Conservation (phyloP, 2,329 filamentous ascomycete genomes). For the Paraphaeosphaeria sporulosa region DNA sequence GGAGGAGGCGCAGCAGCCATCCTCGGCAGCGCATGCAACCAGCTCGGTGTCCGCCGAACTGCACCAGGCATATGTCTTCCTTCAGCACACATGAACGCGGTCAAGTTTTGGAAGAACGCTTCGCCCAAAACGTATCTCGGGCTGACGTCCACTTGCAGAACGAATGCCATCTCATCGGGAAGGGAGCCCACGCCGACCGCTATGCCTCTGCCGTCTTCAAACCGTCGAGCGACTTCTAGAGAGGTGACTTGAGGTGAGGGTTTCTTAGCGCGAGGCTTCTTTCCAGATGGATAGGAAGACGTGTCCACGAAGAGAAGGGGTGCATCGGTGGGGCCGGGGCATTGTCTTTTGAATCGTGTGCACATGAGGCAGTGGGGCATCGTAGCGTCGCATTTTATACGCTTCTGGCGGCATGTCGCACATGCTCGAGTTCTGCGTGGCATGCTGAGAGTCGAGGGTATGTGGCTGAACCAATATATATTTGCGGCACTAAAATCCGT, state of each 20-base stretch:
- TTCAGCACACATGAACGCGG: slow-evolving; percentile 27
- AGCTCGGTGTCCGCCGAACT: slow-evolving; percentile 19
- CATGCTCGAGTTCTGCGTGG: slow-evolving; percentile 28
- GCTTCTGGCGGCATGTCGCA: slow-evolving; percentile 30
- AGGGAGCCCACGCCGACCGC: neutral
- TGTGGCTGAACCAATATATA: neutral
- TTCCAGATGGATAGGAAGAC: slow-evolving; percentile 15
- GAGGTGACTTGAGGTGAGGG: neutral
- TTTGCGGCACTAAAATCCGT: neutral
- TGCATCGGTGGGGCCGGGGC: slow-evolving; percentile 27
- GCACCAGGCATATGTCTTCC: slow-evolving; percentile 19
- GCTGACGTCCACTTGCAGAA: slow-evolving; percentile 9
- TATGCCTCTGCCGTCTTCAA: slow-evolving; percentile 1
- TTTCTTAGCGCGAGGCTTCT: slow-evolving; percentile 13
- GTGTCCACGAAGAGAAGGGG: slow-evolving; percentile 19
- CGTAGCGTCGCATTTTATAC: slow-evolving; percentile 36
- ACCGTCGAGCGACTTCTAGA: slow-evolving; percentile 6
- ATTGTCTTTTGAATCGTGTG: slow-evolving; percentile 21
- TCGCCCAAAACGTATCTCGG: slow-evolving; percentile 23
- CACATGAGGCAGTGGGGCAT: slow-evolving; percentile 31
- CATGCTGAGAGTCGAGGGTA: slow-evolving; percentile 15
- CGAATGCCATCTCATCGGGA: slow-evolving; percentile 14
- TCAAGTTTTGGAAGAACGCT: slow-evolving; percentile 28
- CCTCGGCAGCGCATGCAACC: slow-evolving; percentile 27
- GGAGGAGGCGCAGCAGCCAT: slow-evolving; percentile 17